These are phyloP conservation scores for Huntiella savannae DNA, from an alignment of 2,329 filamentous ascomycete genomes.

Conservation along the genomic window DNA sequence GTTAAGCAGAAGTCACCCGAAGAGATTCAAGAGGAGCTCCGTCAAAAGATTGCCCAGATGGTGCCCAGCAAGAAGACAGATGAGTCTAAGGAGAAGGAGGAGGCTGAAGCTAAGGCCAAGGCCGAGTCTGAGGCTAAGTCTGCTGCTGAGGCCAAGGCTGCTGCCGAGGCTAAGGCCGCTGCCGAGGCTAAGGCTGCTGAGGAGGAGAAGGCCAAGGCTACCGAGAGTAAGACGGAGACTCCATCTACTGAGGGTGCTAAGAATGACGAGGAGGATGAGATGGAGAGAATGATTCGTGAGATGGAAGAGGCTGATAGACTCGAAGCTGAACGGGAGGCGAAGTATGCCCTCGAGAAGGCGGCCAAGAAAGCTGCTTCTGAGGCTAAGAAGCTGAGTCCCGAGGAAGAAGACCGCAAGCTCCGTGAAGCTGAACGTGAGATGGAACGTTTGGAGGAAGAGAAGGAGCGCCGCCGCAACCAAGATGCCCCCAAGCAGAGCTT, in stretches of 20 bases:
- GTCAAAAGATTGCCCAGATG: slow-evolving; percentile 55
- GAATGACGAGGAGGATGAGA: slow-evolving; percentile 27
- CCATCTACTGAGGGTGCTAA: slow-evolving; percentile 16
- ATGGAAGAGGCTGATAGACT: slow-evolving; percentile 35
- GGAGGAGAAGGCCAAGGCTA: slow-evolving; percentile 18
- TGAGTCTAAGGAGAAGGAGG: slow-evolving; percentile 13
- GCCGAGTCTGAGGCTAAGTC: slow-evolving; percentile 15
- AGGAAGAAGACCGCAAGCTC: slow-evolving; percentile 44
- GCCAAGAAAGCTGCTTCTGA: slow-evolving; percentile 20
- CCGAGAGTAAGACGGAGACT: slow-evolving; percentile 19
- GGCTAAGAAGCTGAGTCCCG: slow-evolving; percentile 23
- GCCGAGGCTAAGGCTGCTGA: slow-evolving; percentile 17
- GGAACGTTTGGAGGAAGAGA: slow-evolving; percentile 54
- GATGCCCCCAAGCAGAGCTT: slow-evolving; percentile 34
- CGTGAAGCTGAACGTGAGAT: slow-evolving; percentile 55
- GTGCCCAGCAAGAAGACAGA: slow-evolving; percentile 16
- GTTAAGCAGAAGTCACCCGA: slow-evolving; percentile 58
- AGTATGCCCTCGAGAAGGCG: slow-evolving; percentile 30
- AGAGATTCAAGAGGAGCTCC: slow-evolving; percentile 68
- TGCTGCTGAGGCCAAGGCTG: slow-evolving; percentile 13
- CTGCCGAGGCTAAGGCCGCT: slow-evolving; percentile 14
- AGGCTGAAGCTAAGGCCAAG: slow-evolving; percentile 15
- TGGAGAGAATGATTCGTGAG: slow-evolving; percentile 41
- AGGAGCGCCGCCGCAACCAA: slow-evolving; percentile 37
- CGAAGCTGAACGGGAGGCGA: slow-evolving; percentile 27